Evolutionary conservation across 345 rosid genomes (phyloP), one percentile per base, ranked within the genome.

Genomic region (Nasturtium officinale): DNA sequence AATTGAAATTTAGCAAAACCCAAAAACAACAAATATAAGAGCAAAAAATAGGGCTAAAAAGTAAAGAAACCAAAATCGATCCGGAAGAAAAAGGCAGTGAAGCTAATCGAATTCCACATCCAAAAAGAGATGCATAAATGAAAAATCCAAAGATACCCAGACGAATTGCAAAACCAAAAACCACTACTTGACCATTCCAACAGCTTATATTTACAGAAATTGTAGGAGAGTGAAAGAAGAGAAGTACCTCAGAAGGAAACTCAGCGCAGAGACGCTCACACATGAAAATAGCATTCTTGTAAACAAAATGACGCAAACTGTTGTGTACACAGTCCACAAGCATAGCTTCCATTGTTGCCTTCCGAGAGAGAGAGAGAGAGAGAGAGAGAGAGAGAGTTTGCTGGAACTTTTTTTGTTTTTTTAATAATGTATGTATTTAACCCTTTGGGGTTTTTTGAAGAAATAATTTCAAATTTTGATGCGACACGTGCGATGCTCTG

Each of bases 201-300:
- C 11, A 69, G 47, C 56, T 64, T 55, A 59, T 62, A 70, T 69
- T 71, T 29, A 64, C 71, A 65, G 72, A 64, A 33, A 15, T 55
- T 5, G 47, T 16, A 67, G 12, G 32, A 40, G 30, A 60, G 65
- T 16, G 29, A 5, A 18, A 40, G 16, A 26, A 35, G 29, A 43
- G 23, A 18, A 12, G 33, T n/a, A 95, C 99, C 98, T 96, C 98
- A 13, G 97, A 83, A 30, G 98, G 98, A 74, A 89, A 96, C 87
- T 96, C 99, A n/a, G 98, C 96, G 62, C 90, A 90, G 79, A 96
- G 96, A 50, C 98, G 96, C 78, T 96, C 99, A 75, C 98, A 92
- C 85, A 92, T 83, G 86, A 96, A 96, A 72, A 89, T 85, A 77
- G 98, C 91, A 82, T 96, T 96, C 30, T 81, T 82, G 83, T 79